A percentile compares a stretch with the other conserved stretches of the same genome.
phyloP scores from a whole-genome alignment of 2,329 filamentous ascomycete species.

The Orbilia javanica region DNA sequence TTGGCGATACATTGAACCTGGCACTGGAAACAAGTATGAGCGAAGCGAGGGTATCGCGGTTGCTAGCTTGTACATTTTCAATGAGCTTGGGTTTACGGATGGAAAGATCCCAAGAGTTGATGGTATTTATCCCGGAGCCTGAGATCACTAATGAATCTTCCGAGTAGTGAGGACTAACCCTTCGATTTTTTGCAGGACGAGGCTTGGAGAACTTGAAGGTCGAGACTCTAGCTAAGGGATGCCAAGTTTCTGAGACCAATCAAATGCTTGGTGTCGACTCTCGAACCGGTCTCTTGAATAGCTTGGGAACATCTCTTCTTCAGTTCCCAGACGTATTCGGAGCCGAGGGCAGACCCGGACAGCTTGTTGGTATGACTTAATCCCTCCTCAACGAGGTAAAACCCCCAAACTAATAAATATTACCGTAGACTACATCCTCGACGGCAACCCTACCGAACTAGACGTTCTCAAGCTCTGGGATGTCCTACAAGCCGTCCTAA shows the following conservation, averaged over 20 bases:
- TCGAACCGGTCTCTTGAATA: conserved; percentile 82
- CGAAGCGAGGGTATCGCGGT: conserved; percentile 90
- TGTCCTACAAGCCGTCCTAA: conserved; percentile 86
- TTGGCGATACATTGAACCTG: conserved; percentile 93
- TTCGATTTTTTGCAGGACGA: conserved; percentile 78
- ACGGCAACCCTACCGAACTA: conserved; percentile 84
- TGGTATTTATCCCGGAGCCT: conserved; percentile 84
- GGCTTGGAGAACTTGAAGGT: conserved; percentile 70
- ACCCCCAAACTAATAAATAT: conserved; percentile 73
- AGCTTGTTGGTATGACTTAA: conserved; percentile 25
- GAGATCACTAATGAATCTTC: conserved; percentile 81
- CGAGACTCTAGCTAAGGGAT: conserved; percentile 64
- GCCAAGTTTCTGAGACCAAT: conserved; percentile 68
- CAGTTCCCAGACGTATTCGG: conserved; percentile 29
- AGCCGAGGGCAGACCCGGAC: conserved; percentile 24
- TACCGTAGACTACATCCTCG: conserved; percentile 85
- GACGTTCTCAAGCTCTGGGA: conserved; percentile 90
- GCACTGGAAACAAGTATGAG: conserved; percentile 83
- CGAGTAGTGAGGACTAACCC: conserved; percentile 83
- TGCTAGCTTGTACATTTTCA: conserved; percentile 69
- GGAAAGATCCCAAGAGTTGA: conserved; percentile 89
- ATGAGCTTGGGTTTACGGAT: conserved; percentile 80
- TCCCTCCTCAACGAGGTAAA: conserved; percentile 32
- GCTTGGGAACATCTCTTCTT: conserved; percentile 95
- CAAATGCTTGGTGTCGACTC: conserved; percentile 68